A percentile compares a stretch with the other conserved stretches of the same genome.
Conservation (phyloP, 495 filamentous ascomycete species). For the Parathielavia appendiculata region DNA sequence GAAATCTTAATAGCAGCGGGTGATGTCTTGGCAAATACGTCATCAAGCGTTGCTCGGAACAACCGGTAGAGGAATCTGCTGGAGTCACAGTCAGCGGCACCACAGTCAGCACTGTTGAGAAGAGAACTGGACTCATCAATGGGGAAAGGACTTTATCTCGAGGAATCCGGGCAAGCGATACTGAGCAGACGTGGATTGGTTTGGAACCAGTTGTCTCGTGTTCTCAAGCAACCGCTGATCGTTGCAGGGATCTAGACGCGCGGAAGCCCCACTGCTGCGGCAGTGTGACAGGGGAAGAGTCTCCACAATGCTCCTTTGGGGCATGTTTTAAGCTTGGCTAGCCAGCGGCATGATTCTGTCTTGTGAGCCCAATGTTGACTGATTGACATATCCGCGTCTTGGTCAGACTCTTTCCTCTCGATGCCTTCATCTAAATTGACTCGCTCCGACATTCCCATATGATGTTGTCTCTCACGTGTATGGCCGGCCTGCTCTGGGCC, state of each 20-base stretch:
- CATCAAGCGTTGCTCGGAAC: conserved; percentile 1
- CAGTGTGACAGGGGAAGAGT: conserved; percentile 11
- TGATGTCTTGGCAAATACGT: conserved; percentile 5
- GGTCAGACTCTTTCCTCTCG: not conserved
- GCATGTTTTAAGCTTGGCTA: conserved; percentile 10
- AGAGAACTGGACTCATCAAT: not conserved
- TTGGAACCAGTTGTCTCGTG: not conserved
- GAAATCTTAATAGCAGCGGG: not conserved
- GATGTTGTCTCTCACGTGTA: conserved; percentile 20
- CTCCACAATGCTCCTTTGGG: not conserved
- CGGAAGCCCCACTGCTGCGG: conserved; percentile 14
- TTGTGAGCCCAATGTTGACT: not conserved
- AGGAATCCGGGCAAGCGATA: not conserved
- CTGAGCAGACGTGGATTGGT: not conserved
- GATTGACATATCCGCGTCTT: not conserved
- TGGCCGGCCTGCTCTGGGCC: conserved; percentile 15
- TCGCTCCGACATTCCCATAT: not conserved
- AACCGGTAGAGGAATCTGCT: not conserved
- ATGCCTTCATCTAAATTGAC: not conserved
- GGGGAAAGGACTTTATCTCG: not conserved
- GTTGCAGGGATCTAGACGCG: conserved; percentile 9
- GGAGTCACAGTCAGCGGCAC: not conserved
- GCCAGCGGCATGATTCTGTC: not conserved
- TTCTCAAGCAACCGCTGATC: conserved; percentile 3
- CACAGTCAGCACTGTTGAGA: not conserved